A percentile compares a stretch with the other conserved stretches of the same genome.
These are phyloP conservation scores for Cruciata laevipes DNA, from an alignment of 257 asterid species.

Conservation along the genomic window DNA sequence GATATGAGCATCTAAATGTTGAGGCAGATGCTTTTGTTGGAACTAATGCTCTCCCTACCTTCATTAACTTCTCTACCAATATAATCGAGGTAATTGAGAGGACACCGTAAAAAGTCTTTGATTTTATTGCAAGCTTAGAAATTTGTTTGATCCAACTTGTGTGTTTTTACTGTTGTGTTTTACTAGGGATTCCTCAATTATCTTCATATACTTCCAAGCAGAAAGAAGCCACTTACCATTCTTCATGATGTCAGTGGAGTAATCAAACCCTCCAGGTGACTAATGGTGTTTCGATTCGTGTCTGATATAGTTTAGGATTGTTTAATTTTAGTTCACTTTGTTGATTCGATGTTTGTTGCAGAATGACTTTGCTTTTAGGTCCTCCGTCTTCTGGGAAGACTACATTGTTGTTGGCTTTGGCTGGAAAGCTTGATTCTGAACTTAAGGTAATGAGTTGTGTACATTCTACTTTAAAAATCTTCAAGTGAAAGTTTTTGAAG, in stretches of 20 bases:
- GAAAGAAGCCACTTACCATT: constrained; percentile 41
- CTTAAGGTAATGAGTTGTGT: constrained; percentile 30
- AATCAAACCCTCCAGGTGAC: constrained; percentile 50
- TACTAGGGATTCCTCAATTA: constrained; percentile 15
- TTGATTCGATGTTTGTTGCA: background rate
- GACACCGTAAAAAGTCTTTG: background rate
- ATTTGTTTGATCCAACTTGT: background rate
- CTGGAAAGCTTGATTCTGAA: constrained; percentile 53
- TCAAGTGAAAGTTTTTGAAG: background rate
- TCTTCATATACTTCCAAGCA: constrained; percentile 39
- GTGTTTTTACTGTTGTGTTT: background rate
- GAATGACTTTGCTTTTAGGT: constrained; percentile 64
- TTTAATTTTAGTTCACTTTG: background rate
- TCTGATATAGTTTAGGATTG: constrained; percentile 3
- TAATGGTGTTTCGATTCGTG: background rate
- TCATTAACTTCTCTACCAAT: constrained; percentile 42
- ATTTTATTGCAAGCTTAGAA: background rate
- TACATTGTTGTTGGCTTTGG: constrained; percentile 56
- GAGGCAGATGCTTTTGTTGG: constrained; percentile 53
- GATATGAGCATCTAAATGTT: constrained; percentile 50
- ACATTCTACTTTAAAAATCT: background rate
- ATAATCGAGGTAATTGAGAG: constrained; percentile 38
- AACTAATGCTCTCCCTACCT: constrained; percentile 47
- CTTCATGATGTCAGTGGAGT: constrained; percentile 55
- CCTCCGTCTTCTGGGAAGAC: constrained; percentile 79